A percentile compares a stretch with the other conserved stretches of the same genome.
phyloP scores from a whole-genome alignment of 768 basidiomycete species.

The Auriculariales sp. region DNA sequence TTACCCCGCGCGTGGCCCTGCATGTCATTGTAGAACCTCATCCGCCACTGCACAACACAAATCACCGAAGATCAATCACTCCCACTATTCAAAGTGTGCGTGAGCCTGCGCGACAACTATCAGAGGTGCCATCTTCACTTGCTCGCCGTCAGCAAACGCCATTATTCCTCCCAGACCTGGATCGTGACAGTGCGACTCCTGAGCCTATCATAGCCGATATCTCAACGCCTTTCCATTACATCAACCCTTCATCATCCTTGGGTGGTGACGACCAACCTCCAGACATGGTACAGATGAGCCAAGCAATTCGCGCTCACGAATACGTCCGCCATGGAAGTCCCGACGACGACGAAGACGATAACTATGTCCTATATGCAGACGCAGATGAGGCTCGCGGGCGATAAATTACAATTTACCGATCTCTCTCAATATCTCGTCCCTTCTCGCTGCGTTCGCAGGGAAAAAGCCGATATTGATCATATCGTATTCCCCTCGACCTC shows the following conservation, averaged over 20 bases:
- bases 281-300: constrained; percentile 60
- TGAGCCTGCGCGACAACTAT: not conserved
- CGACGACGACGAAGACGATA: constrained; percentile 65
- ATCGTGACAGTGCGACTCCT: constrained; percentile 30
- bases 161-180: constrained; percentile 56
- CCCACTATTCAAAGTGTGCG: constrained; percentile 11
- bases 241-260: constrained; percentile 22
- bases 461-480: constrained; percentile 68
- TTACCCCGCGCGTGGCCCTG: constrained; percentile 49
- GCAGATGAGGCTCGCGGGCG: constrained; percentile 47
- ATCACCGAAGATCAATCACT: constrained; percentile 18
- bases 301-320: constrained; percentile 44
- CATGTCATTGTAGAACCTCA: constrained; percentile 78
- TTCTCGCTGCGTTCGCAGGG: constrained; percentile 44
- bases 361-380: constrained; percentile 65
- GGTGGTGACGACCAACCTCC: constrained; percentile 18
- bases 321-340: constrained; percentile 41
- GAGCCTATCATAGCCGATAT: constrained; percentile 14
- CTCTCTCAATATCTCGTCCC: constrained; percentile 59
- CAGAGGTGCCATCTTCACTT: constrained; percentile 17
- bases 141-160: constrained; percentile 37
- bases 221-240: constrained; percentile 22
- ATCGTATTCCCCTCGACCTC: constrained; percentile 71
- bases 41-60: constrained; percentile 32
- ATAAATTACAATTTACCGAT: constrained; percentile 32